These are phyloP conservation scores for Amoeboaphelidium protococcarum DNA, from an alignment of 371 early-diverging fungal species.

Conservation along the genomic window DNA sequence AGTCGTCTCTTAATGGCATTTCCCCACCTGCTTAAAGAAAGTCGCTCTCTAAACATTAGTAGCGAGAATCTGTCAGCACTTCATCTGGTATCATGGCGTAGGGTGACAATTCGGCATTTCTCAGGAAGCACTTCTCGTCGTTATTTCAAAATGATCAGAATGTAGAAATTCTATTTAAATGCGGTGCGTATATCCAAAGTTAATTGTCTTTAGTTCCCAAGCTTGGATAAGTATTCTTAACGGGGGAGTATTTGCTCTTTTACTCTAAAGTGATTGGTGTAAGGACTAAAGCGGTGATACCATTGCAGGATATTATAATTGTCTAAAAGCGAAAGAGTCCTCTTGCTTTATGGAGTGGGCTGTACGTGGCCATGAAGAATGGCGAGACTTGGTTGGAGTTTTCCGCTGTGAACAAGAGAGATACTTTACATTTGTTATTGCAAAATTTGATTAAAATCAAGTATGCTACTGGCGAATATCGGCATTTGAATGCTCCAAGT, in stretches of 20 bases:
- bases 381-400: not conserved
- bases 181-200: slow-evolving; percentile 8
- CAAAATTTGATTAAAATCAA: slow-evolving; percentile 11
- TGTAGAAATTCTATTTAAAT: slow-evolving; percentile 16
- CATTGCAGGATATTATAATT: not conserved
- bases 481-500: slow-evolving; percentile 7
- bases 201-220: slow-evolving; percentile 12
- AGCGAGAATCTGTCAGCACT: not conserved
- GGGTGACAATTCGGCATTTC: slow-evolving; percentile 28
- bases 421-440: slow-evolving; percentile 11
- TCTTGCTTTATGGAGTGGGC: slow-evolving; percentile 1
- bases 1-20: no score
- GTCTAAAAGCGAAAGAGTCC: not conserved
- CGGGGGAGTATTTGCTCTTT: slow-evolving; percentile 31
- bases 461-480: slow-evolving; percentile 4
- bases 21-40: no score
- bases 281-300: slow-evolving; percentile 19
- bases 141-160: slow-evolving; percentile 19
- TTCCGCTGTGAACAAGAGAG: not conserved
- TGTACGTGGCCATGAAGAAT: not conserved
- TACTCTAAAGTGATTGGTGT: slow-evolving; percentile 29
- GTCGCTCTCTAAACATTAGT: not conserved
- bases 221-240: slow-evolving; percentile 35
- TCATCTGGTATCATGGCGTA: slow-evolving; percentile 14
- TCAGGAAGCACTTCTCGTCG: slow-evolving; percentile 20